A percentile compares a stretch with the other conserved stretches of the same genome.
phyloP scores from a whole-genome alignment of 2,329 filamentous ascomycete genomes.

The Hortaea sp. region DNA sequence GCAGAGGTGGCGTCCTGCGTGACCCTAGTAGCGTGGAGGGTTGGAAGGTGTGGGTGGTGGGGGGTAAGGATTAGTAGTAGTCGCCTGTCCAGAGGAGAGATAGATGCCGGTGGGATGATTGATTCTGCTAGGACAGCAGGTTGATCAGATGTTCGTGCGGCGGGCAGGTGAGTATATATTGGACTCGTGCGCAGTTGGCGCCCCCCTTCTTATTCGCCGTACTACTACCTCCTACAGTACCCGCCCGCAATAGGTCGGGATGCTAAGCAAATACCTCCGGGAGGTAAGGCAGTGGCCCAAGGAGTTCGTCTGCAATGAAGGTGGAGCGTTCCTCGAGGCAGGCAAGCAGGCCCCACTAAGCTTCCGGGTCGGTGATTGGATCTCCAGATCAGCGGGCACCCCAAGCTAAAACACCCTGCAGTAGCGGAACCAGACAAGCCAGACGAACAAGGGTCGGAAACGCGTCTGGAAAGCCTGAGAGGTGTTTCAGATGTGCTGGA shows the following conservation, averaged over 20 bases:
- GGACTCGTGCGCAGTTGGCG: too few species aligned
- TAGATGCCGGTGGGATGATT: not conserved
- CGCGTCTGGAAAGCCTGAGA: not conserved
- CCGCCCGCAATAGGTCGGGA: too few species aligned
- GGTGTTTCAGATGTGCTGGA: conserved; percentile 2
- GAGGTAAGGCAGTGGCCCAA: conserved; percentile 1
- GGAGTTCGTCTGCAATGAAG: not conserved
- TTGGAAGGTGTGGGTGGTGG: not conserved
- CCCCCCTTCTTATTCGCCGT: conserved; percentile 1
- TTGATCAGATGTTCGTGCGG: conserved; percentile 1
- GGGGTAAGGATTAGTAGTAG: not conserved
- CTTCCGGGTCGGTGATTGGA: not conserved
- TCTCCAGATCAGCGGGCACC: not conserved
- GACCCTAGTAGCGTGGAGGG: conserved; percentile 1
- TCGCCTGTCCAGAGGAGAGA: conserved; percentile 5
- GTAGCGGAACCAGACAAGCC: not conserved
- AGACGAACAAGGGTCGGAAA: not conserved
- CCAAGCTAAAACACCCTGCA: not conserved
- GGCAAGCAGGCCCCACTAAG: not conserved
- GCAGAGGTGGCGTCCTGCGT: conserved; percentile 8
- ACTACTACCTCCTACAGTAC: too few species aligned
- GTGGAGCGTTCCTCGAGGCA: not conserved
- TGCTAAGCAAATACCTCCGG: not conserved
- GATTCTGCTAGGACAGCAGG: not conserved
- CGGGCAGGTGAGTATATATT: not conserved